Conservation (phyloP, 441 rosid genomes). For the Gossypium gossypioides region DNA sequence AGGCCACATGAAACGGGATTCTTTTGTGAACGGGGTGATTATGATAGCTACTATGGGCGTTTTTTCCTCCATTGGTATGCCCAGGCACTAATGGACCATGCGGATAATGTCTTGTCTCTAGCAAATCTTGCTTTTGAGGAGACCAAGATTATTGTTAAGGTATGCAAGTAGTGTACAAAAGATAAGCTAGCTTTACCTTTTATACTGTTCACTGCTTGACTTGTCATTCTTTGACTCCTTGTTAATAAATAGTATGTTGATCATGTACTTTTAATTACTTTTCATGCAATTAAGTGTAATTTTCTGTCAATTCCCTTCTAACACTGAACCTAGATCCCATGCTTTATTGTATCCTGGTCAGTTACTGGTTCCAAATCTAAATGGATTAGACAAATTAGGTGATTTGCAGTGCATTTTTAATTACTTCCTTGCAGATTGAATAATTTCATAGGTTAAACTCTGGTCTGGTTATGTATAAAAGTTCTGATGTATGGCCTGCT, state of each 20-base stretch:
- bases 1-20: slow-evolving; percentile 63
- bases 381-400: slow-evolving; percentile 8
- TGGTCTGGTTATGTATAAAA: background rate
- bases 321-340: background rate
- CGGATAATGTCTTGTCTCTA: slow-evolving; percentile 57
- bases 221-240: background rate
- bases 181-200: background rate
- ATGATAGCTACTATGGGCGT: slow-evolving; percentile 69
- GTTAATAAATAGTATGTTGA: background rate
- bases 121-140: slow-evolving; percentile 64
- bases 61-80: slow-evolving; percentile 71
- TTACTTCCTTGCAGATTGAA: background rate
- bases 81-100: slow-evolving; percentile 43
- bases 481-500: background rate
- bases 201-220: slow-evolving; percentile 3
- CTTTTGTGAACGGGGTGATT: slow-evolving; percentile 66
- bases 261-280: background rate
- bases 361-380: background rate
- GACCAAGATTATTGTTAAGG: slow-evolving; percentile 54
- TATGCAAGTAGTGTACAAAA: slow-evolving; percentile 14
- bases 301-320: background rate
- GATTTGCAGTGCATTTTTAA: background rate
- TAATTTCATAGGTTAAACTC: background rate
- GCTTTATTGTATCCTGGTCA: background rate
- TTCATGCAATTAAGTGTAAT: background rate